phyloP scores from a whole-genome alignment of 2,329 filamentous ascomycete genomes.

The Volutella citrinella region DNA sequence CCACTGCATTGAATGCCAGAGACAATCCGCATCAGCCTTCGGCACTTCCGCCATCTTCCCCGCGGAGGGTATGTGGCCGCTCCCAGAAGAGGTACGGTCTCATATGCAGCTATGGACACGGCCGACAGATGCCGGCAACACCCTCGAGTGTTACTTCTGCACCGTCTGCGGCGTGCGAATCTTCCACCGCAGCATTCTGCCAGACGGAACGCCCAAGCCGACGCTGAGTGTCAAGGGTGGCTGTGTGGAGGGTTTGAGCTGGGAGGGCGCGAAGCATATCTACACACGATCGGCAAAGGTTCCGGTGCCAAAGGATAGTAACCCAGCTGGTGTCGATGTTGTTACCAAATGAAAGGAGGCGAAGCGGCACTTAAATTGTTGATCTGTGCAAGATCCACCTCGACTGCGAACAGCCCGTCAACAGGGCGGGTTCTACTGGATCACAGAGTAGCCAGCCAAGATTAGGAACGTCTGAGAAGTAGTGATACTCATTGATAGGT shows the following conservation, averaged over 20 bases:
- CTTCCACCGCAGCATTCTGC: conserved; percentile 40
- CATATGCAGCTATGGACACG: conserved; percentile 37
- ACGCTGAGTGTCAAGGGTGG: conserved; percentile 47
- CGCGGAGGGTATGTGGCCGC: conserved; percentile 38
- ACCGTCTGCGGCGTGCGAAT: conserved; percentile 43
- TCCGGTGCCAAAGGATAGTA: conserved; percentile 37
- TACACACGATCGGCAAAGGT: conserved; percentile 44
- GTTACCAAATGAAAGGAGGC: not conserved
- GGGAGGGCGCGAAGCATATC: conserved; percentile 41
- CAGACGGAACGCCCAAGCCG: conserved; percentile 34
- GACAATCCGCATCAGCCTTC: conserved; percentile 43
- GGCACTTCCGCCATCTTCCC: conserved; percentile 44
- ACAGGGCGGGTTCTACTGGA: no score
- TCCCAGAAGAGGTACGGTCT: conserved; percentile 28
- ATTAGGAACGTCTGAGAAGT: not conserved
- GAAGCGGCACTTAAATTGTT: not conserved
- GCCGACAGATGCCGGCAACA: conserved; percentile 37
- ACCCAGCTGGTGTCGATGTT: conserved; percentile 5
- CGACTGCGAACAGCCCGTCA: no score
- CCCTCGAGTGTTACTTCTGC: conserved; percentile 43
- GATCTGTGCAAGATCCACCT: no score
- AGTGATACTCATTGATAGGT: not conserved
- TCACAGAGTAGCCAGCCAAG: no score
- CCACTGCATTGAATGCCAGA: conserved; percentile 45
- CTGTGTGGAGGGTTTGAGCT: conserved; percentile 38